Evolutionary conservation across 164 flowering plant species (phyloP).

Genomic region (Aristolochia fimbriata): DNA sequence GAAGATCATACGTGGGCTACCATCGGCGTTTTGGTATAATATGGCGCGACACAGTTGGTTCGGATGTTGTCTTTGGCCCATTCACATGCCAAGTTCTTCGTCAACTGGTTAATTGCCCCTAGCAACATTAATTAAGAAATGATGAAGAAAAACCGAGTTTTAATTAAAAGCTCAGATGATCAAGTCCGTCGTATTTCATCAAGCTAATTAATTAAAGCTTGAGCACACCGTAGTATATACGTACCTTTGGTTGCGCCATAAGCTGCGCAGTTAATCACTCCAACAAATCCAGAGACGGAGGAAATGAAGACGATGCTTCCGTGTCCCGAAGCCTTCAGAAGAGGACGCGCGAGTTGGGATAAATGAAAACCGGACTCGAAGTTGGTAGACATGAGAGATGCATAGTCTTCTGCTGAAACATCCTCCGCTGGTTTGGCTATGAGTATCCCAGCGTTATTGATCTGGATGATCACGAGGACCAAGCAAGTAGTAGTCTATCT

Average conservation of each 20-base stretch:
- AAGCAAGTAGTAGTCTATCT: too few species aligned
- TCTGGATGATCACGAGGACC: slow-evolving; percentile 28
- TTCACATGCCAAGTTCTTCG: slow-evolving; percentile 24
- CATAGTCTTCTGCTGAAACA: slow-evolving; percentile 44
- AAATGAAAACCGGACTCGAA: slow-evolving; percentile 61
- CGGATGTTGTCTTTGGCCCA: slow-evolving; percentile 24
- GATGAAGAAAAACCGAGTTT: too few species aligned
- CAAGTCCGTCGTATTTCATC: too few species aligned
- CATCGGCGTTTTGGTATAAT: slow-evolving; percentile 14
- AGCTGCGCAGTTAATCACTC: slow-evolving; percentile 23
- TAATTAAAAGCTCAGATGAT: too few species aligned
- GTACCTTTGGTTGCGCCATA: slow-evolving; percentile 66
- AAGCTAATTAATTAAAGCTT: too few species aligned
- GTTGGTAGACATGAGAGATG: slow-evolving; percentile 43
- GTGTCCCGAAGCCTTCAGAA: slow-evolving; percentile 53
- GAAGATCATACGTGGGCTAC: slow-evolving; percentile 13
- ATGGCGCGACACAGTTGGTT: slow-evolving; percentile 18
- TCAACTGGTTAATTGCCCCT: slow-evolving; percentile 20
- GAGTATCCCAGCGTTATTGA: slow-evolving; percentile 65
- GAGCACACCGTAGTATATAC: too few species aligned
- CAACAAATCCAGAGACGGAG: slow-evolving; percentile 53
- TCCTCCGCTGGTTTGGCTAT: slow-evolving; percentile 41
- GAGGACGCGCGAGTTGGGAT: slow-evolving; percentile 65
- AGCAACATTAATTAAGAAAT: neutral
- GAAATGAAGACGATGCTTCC: slow-evolving; percentile 76